These are phyloP conservation scores for Rhodotorula sp. DNA, from an alignment of 1,284 basidiomycete genomes.

Conservation along the genomic window DNA sequence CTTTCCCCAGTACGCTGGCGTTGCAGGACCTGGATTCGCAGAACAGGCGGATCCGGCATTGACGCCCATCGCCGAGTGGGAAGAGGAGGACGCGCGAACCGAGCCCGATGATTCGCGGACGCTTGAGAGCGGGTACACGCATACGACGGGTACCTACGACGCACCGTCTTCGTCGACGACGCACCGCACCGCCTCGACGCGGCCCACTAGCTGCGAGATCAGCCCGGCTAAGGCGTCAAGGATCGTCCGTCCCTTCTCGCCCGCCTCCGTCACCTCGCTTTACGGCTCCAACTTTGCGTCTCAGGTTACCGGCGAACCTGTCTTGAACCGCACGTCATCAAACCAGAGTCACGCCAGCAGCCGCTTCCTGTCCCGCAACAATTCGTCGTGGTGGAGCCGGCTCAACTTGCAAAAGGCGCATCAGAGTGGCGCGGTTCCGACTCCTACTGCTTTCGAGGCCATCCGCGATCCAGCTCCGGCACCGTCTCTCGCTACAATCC, in stretches of 20 bases:
- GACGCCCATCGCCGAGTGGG: conserved; percentile 27
- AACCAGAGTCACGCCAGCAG: neutral
- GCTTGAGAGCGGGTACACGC: conserved; percentile 13
- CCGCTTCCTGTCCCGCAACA: conserved; percentile 10
- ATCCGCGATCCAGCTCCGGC: conserved; percentile 33
- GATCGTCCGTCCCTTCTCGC: conserved; percentile 24
- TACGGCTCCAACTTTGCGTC: conserved; percentile 29
- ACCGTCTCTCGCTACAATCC: conserved; percentile 3
- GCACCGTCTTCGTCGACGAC: conserved; percentile 7
- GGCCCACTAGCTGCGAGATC: neutral
- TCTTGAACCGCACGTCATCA: neutral
- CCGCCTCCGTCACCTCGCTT: conserved; percentile 13
- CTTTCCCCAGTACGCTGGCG: neutral
- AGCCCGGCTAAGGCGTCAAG: conserved; percentile 3
- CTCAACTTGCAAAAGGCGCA: conserved; percentile 14
- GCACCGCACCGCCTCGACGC: conserved; percentile 18
- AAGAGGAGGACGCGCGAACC: conserved; percentile 10
- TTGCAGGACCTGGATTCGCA: neutral
- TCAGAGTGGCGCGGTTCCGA: conserved; percentile 6
- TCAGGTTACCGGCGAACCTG: neutral
- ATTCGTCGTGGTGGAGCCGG: conserved; percentile 33
- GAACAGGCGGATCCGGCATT: neutral
- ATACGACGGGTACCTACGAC: conserved; percentile 10
- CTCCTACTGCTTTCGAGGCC: conserved; percentile 25
- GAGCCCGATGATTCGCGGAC: conserved; percentile 10